Base-by-base conservation (phyloP, 495 filamentous ascomycete species). In the Aspergillus bridgeri region DNA sequence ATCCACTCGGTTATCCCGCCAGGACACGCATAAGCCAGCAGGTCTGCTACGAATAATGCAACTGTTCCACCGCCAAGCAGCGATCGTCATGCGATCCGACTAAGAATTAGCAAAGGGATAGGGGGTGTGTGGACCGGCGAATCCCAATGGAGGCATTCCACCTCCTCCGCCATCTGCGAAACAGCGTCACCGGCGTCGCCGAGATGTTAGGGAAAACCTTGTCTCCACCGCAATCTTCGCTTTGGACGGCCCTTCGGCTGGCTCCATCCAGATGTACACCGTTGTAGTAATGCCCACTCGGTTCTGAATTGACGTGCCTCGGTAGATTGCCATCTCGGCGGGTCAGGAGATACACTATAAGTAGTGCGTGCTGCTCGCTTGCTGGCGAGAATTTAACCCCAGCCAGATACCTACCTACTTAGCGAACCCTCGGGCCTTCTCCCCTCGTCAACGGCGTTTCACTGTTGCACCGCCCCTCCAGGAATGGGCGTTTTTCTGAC, bases 401-500 rank as follows among this genome's bases (percentile, higher is more conserved):
- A 11, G n/a, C 9, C 1, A 3, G 11, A 38, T 38, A 38, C 9
- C 17, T n/a, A n/a, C n/a, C n/a, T n/a, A n/a, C n/a, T n/a, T n/a
- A n/a, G n/a, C n/a, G n/a, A n/a, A n/a, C n/a, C n/a, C n/a, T n/a
- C n/a, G n/a, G n/a, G n/a, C 33, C 13, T 38, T 15, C 33, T 38
- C 33, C n/a, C n/a, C 9, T 38, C 33, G 33, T 15, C 9, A 38
- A 38, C 13, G 13, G 5, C 4, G 7, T 11, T 9, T 11, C n/a
- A n/a, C n/a, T n/a, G n/a, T 33, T 33, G 5, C 29, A 5, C 13
- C 29, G 29, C 8, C 29, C 29, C 2, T 38, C 11, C 33, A 15
- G 33, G 33, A 15, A 38, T 54, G 53, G 42, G 8, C 5, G 25
- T 24, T 43, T 27, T 54, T 18, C n/a, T 46, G 18, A 52, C 61